Conservation (phyloP, 257 asterid species). For the Catharanthus roseus region DNA sequence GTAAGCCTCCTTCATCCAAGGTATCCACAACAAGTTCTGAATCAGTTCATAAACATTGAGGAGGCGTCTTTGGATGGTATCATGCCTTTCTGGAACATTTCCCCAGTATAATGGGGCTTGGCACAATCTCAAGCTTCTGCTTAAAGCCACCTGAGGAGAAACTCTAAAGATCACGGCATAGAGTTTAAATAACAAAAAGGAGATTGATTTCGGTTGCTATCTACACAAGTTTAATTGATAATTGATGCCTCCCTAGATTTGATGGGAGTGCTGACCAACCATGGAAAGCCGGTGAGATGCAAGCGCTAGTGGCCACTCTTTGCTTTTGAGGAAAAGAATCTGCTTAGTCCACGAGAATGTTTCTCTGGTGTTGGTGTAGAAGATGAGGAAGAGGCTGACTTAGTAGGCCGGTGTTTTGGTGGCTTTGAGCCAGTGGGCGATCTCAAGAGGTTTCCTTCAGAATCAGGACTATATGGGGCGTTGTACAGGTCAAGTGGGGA, state of each 20-base stretch:
- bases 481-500: constrained; percentile 45
- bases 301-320: constrained; percentile 37
- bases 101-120: not conserved
- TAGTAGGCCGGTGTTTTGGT: constrained; percentile 52
- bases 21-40: not conserved
- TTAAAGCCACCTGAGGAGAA: not conserved
- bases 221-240: constrained; percentile 26
- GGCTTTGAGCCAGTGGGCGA: constrained; percentile 49
- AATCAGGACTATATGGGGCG: constrained; percentile 44
- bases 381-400: constrained; percentile 59
- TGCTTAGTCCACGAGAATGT: constrained; percentile 66
- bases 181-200: constrained; percentile 3
- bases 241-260: constrained; percentile 23
- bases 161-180: not conserved
- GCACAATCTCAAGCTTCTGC: constrained; percentile 12
- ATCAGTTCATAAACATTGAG: not conserved
- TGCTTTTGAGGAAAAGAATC: constrained; percentile 74
- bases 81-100: not conserved
- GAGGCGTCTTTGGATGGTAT: not conserved
- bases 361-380: constrained; percentile 71
- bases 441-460: constrained; percentile 45
- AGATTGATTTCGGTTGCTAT: constrained; percentile 26
- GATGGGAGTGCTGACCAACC: constrained; percentile 8
- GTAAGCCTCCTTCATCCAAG: not conserved
- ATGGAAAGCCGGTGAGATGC: constrained; percentile 13